These are phyloP conservation scores for Parastagonospora nodorum DNA, from an alignment of 2,329 filamentous ascomycete species.

Conservation along the genomic window DNA sequence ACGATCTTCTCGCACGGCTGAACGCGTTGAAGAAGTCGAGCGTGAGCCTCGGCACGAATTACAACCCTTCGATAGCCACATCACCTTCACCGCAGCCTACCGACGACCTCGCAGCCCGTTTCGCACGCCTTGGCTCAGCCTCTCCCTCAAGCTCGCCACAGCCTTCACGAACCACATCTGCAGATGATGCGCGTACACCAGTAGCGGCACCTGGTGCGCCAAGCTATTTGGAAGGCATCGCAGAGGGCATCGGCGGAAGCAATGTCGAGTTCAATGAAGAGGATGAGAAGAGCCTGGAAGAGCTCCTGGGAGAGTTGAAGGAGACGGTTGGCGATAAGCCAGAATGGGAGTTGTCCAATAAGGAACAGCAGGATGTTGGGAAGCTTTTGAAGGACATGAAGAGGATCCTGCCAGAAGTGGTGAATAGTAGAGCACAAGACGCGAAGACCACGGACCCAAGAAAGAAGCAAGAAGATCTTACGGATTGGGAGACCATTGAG, in stretches of 20 bases:
- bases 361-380: conserved; percentile 50
- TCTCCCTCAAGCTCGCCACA: conserved; percentile 35
- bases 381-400: conserved; percentile 49
- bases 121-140: conserved; percentile 40
- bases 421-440: conserved; percentile 17
- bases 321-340: conserved; percentile 33
- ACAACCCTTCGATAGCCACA: conserved; percentile 20
- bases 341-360: conserved; percentile 47
- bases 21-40: conserved; percentile 55
- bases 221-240: conserved; percentile 40
- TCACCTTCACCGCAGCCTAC: conserved; percentile 18
- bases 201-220: conserved; percentile 38
- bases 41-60: conserved; percentile 41
- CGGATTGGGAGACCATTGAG: conserved; percentile 41
- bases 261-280: conserved; percentile 40
- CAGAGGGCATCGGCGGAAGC: conserved; percentile 32
- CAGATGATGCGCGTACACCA: conserved; percentile 23
- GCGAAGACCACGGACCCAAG: conserved; percentile 1
- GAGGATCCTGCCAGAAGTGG: conserved; percentile 44
- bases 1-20: conserved; percentile 53
- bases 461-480: conserved; percentile 21
- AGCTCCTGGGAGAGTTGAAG: conserved; percentile 51
- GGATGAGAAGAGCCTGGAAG: conserved; percentile 54
- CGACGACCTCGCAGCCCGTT: conserved; percentile 45
- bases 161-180: conserved; percentile 25